Percentiles rank a stretch among this genome's conserved stretches.
Conservation (phyloP, 2,329 filamentous ascomycete species). For the Grosmannia penicillata region DNA sequence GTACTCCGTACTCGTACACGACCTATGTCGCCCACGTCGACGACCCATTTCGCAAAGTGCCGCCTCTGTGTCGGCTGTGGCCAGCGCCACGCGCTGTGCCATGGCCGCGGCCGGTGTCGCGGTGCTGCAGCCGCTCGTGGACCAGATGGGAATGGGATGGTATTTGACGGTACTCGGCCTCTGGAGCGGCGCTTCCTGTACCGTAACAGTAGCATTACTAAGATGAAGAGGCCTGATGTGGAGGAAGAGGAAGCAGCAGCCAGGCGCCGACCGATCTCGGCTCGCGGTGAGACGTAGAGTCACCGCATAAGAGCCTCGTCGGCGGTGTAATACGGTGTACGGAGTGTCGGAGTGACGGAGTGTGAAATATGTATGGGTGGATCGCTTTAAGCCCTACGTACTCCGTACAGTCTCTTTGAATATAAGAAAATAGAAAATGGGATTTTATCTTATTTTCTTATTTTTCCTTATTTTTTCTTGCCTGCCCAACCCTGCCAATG, state of each 20-base stretch:
- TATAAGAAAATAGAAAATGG: too few species aligned
- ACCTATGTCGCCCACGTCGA: conserved; percentile 42
- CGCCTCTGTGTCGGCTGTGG: conserved; percentile 42
- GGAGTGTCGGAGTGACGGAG: too few species aligned
- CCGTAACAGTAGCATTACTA: background rate
- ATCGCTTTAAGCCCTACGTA: too few species aligned
- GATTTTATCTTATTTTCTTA: too few species aligned
- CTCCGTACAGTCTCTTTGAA: too few species aligned
- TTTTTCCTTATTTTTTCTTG: too few species aligned
- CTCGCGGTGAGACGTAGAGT: background rate
- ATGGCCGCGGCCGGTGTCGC: conserved; percentile 40
- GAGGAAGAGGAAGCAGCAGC: background rate
- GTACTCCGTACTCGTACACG: too few species aligned
- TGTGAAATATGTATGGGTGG: too few species aligned
- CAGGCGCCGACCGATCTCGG: too few species aligned
- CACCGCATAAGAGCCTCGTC: background rate
- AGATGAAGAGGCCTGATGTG: background rate
- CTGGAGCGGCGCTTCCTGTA: background rate
- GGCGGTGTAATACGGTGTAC: too few species aligned
- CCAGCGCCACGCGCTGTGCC: conserved; percentile 42
- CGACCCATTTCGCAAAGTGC: conserved; percentile 39
- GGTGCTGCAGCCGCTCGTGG: conserved; percentile 38
- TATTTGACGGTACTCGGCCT: conserved; percentile 38
- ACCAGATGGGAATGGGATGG: conserved; percentile 39
- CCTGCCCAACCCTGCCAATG: too few species aligned